Conservation (phyloP, 2,329 filamentous ascomycete species). For the Magnaporthales sp. region DNA sequence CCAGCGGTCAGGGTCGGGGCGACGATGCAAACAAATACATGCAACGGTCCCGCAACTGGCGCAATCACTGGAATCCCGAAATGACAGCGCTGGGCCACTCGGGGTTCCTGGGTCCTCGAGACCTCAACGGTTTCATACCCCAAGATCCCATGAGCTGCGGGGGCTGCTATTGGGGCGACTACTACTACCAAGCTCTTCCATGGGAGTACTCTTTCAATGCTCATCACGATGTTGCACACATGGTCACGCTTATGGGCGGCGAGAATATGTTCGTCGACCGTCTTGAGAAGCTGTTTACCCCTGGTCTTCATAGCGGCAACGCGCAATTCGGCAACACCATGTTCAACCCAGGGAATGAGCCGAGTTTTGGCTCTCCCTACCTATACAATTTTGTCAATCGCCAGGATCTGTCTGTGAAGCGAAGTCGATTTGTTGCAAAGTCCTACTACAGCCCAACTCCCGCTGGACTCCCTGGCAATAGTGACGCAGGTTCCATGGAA, state of each 20-base stretch:
- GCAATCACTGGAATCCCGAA: slow-evolving; percentile 60
- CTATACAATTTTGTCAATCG: slow-evolving; percentile 59
- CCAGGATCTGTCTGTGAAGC: slow-evolving; percentile 51
- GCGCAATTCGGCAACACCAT: slow-evolving; percentile 38
- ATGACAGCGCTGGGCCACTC: slow-evolving; percentile 49
- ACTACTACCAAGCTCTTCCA: slow-evolving; percentile 47
- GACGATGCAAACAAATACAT: slow-evolving; percentile 55
- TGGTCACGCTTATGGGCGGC: slow-evolving; percentile 48
- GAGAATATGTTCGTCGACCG: slow-evolving; percentile 42
- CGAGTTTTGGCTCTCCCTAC: slow-evolving; percentile 58
- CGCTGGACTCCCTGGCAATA: slow-evolving; percentile 58
- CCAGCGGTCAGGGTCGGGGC: slow-evolving; percentile 39
- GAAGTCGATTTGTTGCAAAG: slow-evolving; percentile 50
- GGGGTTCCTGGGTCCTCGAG: slow-evolving; percentile 57
- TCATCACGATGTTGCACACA: slow-evolving; percentile 51
- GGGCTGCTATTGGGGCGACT: slow-evolving; percentile 58
- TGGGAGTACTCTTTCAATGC: slow-evolving; percentile 62
- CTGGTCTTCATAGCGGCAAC: slow-evolving; percentile 32
- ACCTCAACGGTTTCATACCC: slow-evolving; percentile 23
- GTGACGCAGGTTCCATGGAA: slow-evolving; percentile 66
- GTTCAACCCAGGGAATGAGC: slow-evolving; percentile 46
- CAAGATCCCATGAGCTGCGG: slow-evolving; percentile 49
- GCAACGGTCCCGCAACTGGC: slow-evolving; percentile 57
- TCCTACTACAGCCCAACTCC: slow-evolving; percentile 47
- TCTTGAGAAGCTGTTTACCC: slow-evolving; percentile 52